Evolutionary conservation across 306 rosid genomes (phyloP), one percentile per base, ranked within the genome.

Genomic region (Comarum palustre): DNA sequence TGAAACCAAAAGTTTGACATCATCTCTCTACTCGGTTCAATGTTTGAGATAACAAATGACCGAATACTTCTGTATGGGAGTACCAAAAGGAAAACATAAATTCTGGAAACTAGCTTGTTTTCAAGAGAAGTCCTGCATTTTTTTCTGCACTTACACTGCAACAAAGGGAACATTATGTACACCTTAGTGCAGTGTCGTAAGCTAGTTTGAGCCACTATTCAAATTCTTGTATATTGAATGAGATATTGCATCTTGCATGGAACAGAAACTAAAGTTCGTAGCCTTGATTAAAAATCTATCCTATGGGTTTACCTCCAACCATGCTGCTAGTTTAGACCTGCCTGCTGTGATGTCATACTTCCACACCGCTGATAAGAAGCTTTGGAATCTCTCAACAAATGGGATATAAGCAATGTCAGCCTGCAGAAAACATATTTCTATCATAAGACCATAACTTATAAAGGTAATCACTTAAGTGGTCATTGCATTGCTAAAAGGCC

Each of bases 341-440:
- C 91, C 91, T 47, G 68, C 78, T 6, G 87, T 75, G 75, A 87
- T 84, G 60, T 89, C 88, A 68, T 78, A 76, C 72, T 89, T 82
- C 66, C 46, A 76, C 36, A 64, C 61, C 65, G 80, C 90, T 0
- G 80, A 75, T 54, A 87, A 87, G 75, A 63, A 69, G 17, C 68
- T 0, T 74, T 87, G 91, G 81, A 86, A 84, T 73, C 87, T 86
- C 72, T 91, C 97, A 71, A 91, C 45, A 47, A 84, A 89, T 6
- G 97, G 73, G 68, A 84, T 73, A 38, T 79, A 91, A 43, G 84
- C 92, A 67, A 91, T 79, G 80, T 91, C 97, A 79, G 70, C 92
- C 91, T 91, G 81, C 79, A 60, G 57, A 79, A 58, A 65, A 84
- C 71, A 73, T 5, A 9, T 16, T 61, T 11, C 17, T 73, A 51